Conservation (phyloP, 331 rosid genomes). For the Acacia concinna region DNA sequence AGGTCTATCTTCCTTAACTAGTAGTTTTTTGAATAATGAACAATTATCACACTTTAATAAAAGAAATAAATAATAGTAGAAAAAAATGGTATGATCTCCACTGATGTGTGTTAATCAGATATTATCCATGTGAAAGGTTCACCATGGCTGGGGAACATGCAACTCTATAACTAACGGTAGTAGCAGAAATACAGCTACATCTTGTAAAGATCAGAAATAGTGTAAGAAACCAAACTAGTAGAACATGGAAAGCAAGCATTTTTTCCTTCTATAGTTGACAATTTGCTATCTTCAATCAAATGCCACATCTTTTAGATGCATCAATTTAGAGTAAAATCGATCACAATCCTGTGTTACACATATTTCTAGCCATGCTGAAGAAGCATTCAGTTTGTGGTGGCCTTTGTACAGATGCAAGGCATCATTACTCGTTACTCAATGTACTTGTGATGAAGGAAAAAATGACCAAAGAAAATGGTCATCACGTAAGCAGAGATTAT, state of each 20-base stretch:
- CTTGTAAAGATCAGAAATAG: neutral
- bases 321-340: neutral
- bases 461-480: neutral
- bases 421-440: no score
- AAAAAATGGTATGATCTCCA: neutral
- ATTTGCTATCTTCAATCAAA: slow-evolving; percentile 9
- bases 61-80: neutral
- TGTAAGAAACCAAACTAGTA: neutral
- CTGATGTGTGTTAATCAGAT: neutral
- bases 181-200: neutral
- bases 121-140: neutral
- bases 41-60: slow-evolving; percentile 3
- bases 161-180: neutral
- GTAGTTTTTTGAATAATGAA: neutral
- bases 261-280: neutral
- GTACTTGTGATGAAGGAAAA: neutral
- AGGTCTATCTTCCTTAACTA: neutral
- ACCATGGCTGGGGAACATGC: slow-evolving; percentile 3
- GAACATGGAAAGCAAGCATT: neutral
- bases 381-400: neutral
- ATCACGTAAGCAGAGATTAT: neutral
- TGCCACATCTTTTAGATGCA: neutral
- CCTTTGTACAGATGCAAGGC: neutral
- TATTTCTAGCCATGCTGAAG: neutral
- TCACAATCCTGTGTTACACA: neutral